phyloP scores from a whole-genome alignment of 345 rosid species.

The Clausena lansium region DNA sequence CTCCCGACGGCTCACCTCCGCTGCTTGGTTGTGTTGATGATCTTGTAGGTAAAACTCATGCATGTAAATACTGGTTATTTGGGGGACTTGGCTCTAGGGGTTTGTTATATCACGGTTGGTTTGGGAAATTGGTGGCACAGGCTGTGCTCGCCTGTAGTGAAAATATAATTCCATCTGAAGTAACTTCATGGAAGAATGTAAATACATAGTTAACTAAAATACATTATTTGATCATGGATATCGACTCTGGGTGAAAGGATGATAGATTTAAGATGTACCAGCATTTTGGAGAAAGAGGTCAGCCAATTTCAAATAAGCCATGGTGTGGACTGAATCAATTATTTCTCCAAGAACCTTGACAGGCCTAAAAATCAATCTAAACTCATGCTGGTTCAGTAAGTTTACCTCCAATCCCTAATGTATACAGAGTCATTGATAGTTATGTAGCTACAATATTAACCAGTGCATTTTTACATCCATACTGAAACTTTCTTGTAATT shows the following conservation, averaged over 20 bases:
- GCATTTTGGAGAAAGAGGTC: too few species aligned
- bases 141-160: slow-evolving; percentile 68
- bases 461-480: neutral
- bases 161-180: slow-evolving; percentile 53
- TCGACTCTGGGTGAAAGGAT: too few species aligned
- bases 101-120: slow-evolving; percentile 76
- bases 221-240: too few species aligned
- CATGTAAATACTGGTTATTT: slow-evolving; percentile 66
- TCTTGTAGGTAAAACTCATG: slow-evolving; percentile 35
- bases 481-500: too few species aligned
- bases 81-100: slow-evolving; percentile 95
- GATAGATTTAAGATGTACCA: too few species aligned
- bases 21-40: slow-evolving; percentile 67
- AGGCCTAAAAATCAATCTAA: too few species aligned
- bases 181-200: slow-evolving; percentile 67
- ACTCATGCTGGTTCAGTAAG: too few species aligned
- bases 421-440: neutral
- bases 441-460: neutral
- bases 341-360: too few species aligned
- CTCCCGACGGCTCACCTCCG: slow-evolving; percentile 77
- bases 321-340: too few species aligned
- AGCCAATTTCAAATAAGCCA: too few species aligned
- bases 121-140: slow-evolving; percentile 65
- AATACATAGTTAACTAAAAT: slow-evolving; percentile 10
- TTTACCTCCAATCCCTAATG: too few species aligned